A percentile compares a stretch with the other conserved stretches of the same genome.
Conservation (phyloP, 2,329 filamentous ascomycete species). For the Mycosphaerella sp. region DNA sequence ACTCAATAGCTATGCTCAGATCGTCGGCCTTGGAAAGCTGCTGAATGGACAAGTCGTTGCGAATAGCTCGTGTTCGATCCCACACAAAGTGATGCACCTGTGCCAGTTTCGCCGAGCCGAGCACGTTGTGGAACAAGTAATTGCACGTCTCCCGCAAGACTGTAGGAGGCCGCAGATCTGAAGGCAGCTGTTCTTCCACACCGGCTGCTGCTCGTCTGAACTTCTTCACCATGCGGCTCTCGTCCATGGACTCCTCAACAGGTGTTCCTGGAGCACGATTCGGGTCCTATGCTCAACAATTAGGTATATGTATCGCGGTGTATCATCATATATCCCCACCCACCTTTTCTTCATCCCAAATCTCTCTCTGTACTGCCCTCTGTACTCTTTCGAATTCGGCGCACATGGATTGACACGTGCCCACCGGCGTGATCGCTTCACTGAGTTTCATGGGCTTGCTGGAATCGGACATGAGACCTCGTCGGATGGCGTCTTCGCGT, state of each 20-base stretch:
- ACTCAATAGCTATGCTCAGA: slow-evolving; percentile 52
- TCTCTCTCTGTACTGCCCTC: slow-evolving; percentile 55
- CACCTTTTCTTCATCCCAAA: slow-evolving; percentile 56
- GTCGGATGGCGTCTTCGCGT: slow-evolving; percentile 46
- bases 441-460: slow-evolving; percentile 54
- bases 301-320: slow-evolving; percentile 19
- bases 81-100: slow-evolving; percentile 58
- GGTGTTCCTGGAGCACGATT: slow-evolving; percentile 22
- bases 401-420: slow-evolving; percentile 59
- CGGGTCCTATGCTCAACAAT: slow-evolving; percentile 29
- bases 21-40: slow-evolving; percentile 52
- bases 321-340: slow-evolving; percentile 18
- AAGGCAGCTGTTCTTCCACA: slow-evolving; percentile 56
- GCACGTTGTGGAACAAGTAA: slow-evolving; percentile 42
- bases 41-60: slow-evolving; percentile 60
- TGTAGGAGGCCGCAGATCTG: slow-evolving; percentile 54
- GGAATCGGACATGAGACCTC: slow-evolving; percentile 53
- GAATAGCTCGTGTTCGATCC: slow-evolving; percentile 58
- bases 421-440: slow-evolving; percentile 56
- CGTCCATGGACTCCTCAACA: slow-evolving; percentile 38
- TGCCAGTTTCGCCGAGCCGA: slow-evolving; percentile 46
- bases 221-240: slow-evolving; percentile 56
- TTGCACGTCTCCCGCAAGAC: slow-evolving; percentile 41
- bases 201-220: slow-evolving; percentile 58
- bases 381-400: slow-evolving; percentile 57